Evolutionary conservation across 192 early-diverging fungal genomes (phyloP).

Genomic region (Podila verticillata): DNA sequence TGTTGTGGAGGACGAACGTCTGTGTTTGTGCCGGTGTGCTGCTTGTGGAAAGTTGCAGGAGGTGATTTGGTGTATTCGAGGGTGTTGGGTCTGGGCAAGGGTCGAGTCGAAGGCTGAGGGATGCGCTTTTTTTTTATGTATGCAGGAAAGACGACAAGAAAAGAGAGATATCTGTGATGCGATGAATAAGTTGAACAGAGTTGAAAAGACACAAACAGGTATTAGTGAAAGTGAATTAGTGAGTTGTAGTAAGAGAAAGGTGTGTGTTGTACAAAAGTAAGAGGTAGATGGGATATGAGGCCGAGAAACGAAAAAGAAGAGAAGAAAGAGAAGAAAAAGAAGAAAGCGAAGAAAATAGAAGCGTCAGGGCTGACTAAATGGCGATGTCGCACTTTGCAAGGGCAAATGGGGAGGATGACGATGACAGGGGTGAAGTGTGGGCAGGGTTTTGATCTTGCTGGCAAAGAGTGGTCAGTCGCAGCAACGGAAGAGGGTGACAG

Average conservation of each 20-base stretch:
- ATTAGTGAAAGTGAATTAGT: background rate
- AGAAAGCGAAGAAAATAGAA: background rate
- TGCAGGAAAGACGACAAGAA: background rate
- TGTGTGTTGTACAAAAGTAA: background rate
- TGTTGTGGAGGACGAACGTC: background rate
- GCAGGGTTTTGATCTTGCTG: background rate
- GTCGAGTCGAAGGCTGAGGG: background rate
- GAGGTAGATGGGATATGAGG: background rate
- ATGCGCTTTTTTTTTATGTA: background rate
- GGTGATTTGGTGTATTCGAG: background rate
- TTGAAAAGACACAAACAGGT: background rate
- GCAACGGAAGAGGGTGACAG: no score
- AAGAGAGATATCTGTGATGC: background rate
- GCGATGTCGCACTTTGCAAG: background rate
- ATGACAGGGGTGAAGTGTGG: background rate
- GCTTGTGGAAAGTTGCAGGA: background rate
- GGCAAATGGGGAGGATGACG: background rate
- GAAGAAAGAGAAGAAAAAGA: background rate
- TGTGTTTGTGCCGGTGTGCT: background rate
- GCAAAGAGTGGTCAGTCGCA: no score
- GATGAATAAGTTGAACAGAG: no score
- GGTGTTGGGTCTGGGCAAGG: background rate
- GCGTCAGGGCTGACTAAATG: background rate
- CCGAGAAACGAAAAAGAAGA: conserved; percentile 4
- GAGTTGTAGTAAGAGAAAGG: background rate